phyloP scores from a whole-genome alignment of 306 rosid genomes.

The Pyrus bretschneideri region DNA sequence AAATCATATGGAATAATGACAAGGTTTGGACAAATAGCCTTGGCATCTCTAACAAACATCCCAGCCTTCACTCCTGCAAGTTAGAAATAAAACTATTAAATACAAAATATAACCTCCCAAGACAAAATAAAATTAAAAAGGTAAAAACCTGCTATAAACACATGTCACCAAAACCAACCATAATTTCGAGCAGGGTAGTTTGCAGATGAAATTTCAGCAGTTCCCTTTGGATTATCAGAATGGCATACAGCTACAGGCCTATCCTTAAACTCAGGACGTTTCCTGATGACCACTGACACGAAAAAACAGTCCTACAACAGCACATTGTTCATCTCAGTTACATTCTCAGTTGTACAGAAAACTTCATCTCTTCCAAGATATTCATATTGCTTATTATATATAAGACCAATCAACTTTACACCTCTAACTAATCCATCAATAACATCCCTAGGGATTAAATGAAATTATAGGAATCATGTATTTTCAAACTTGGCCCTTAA shows the following conservation, averaged over 20 bases:
- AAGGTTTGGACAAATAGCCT: slow-evolving; percentile 71
- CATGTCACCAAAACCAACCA: slow-evolving; percentile 44
- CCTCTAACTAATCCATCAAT: background rate
- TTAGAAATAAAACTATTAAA: slow-evolving; percentile 5
- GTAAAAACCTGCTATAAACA: slow-evolving; percentile 1
- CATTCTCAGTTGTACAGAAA: slow-evolving; percentile 2
- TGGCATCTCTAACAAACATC: slow-evolving; percentile 89
- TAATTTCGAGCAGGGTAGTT: slow-evolving; percentile 91
- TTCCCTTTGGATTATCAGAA: slow-evolving; percentile 82
- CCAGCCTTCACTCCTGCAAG: slow-evolving; percentile 79
- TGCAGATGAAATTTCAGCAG: slow-evolving; percentile 95
- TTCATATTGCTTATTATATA: background rate
- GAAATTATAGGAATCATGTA: background rate
- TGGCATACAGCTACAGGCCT: slow-evolving; percentile 92
- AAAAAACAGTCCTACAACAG: slow-evolving; percentile 86
- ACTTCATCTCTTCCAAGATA: slow-evolving; percentile 2
- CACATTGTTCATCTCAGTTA: slow-evolving; percentile 7
- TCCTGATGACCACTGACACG: slow-evolving; percentile 80
- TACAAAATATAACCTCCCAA: slow-evolving; percentile 4
- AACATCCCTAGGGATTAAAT: background rate
- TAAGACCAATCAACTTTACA: slow-evolving; percentile 5
- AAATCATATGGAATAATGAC: slow-evolving; percentile 79
- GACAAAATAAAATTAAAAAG: background rate
- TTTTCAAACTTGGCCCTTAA: background rate
- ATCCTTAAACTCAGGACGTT: slow-evolving; percentile 52